Base-by-base conservation (phyloP, 176 grass and related monocot genomes). In the Carex kokanica region DNA sequence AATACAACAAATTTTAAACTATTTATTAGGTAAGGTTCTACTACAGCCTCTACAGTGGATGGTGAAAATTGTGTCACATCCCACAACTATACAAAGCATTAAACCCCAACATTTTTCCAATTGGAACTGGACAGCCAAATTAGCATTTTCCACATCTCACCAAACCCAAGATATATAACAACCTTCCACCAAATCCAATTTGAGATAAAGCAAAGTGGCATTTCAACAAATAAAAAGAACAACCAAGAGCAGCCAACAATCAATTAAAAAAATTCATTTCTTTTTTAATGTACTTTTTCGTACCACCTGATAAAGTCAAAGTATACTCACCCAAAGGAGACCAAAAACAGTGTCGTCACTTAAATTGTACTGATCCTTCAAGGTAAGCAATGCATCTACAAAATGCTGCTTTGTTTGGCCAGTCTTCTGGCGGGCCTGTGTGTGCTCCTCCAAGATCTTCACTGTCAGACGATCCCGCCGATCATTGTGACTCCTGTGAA, bases 401-500 rank as follows among this genome's bases (percentile, higher is more conserved):
- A 94, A 94, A 62, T 94, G 92, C 60, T 91, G 87, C 75, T 94
- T 88, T 14, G 83, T 84, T 49, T 82, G 80, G 7, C 89, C 89
- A 4, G 57, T 77, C 60, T 79, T 49, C 60, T 85, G 70, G 83
- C 88, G 92, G 18, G 85, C 75, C 51, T 40, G 18, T n/a, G 89
- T 91, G 20, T 94, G 92, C 61, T 94, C 92, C 27, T 91, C 89
- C 73, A 94, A 84, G 74, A 94, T 94, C 73, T 79, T 91, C 63
- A 73, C 80, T 5, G 92, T 94, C 14, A 94, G 49, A 18, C 60
- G 66, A 77, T 94, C 92, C 6, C 89, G 83, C 3, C 88, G 72
- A 0, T 85, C 83, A 38, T 78, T 84, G 81, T 91, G 89, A 59
- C 68, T 87, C 14, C 67, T 63, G 43, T 86, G 89, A 43, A 75